Evolutionary conservation across 345 rosid genomes (phyloP).

Genomic region (Camelina neglecta): DNA sequence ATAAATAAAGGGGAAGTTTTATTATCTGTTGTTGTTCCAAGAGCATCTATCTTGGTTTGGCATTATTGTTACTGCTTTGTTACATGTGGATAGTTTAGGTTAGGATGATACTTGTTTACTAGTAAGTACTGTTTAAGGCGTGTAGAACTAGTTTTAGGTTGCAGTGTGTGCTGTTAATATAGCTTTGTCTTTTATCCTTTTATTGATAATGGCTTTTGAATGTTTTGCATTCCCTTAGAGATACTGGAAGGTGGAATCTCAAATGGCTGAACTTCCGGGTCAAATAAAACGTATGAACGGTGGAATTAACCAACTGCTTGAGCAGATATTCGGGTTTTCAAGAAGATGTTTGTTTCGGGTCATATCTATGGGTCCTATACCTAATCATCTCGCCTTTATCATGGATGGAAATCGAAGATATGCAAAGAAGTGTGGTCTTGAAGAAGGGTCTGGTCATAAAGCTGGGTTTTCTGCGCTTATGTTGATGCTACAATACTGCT

Average conservation of each 20-base stretch:
- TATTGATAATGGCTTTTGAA: neutral
- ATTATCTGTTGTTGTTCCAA: neutral
- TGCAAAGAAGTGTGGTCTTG: slow-evolving; percentile 42
- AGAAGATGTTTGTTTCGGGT: slow-evolving; percentile 55
- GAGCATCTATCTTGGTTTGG: neutral
- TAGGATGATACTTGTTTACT: neutral
- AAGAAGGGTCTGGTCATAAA: slow-evolving; percentile 46
- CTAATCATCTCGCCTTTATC: slow-evolving; percentile 68
- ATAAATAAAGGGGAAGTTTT: neutral
- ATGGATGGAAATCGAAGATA: slow-evolving; percentile 61
- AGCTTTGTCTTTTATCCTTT: neutral
- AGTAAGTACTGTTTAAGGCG: neutral
- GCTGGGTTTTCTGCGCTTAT: slow-evolving; percentile 66
- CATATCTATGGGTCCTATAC: slow-evolving; percentile 58
- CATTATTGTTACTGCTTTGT: neutral
- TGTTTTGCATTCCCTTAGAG: slow-evolving; percentile 4
- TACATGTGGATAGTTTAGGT: neutral
- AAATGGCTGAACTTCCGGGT: slow-evolving; percentile 30
- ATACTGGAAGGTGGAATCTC: slow-evolving; percentile 25
- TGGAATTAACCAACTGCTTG: slow-evolving; percentile 32
- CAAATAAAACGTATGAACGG: slow-evolving; percentile 1
- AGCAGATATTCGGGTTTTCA: slow-evolving; percentile 37
- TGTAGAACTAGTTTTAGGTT: neutral
- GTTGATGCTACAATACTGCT: slow-evolving; percentile 68
- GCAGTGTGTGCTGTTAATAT: neutral